Evolutionary conservation across 352 stramenopile species (phyloP).

Genomic region (Phytophthora agathidicida): DNA sequence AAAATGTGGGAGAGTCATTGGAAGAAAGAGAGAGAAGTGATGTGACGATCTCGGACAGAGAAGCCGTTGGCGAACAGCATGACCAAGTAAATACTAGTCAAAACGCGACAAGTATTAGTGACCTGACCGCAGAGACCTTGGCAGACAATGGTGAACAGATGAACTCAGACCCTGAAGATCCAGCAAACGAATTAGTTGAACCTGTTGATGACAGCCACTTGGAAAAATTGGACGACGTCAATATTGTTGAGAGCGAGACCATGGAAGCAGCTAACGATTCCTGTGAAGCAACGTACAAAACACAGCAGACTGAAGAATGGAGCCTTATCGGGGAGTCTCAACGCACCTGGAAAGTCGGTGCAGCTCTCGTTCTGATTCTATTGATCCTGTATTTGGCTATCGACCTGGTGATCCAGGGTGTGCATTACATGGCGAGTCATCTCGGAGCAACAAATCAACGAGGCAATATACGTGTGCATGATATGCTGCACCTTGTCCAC

Average conservation of each 20-base stretch:
- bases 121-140: not conserved
- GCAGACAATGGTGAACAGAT: not conserved
- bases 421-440: constrained; percentile 3
- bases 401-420: constrained; percentile 19
- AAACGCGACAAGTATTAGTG: not conserved
- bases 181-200: not conserved
- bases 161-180: not conserved
- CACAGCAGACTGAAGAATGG: not conserved
- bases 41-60: not conserved
- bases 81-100: not conserved
- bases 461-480: not conserved
- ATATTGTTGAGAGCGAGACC: not conserved
- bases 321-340: not conserved
- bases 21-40: not conserved
- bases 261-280: not conserved
- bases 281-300: not conserved
- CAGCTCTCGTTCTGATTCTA: constrained; percentile 30
- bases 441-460: constrained; percentile 12
- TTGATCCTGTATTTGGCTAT: constrained; percentile 32
- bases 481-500: constrained; percentile 8
- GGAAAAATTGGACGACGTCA: not conserved
- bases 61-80: not conserved
- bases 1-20: not conserved
- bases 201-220: not conserved
- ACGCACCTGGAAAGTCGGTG: constrained; percentile 23